Evolutionary conservation across 306 rosid species (phyloP), one percentile per base, ranked within the genome.

Genomic region (Lithocarpus polystachyus): DNA sequence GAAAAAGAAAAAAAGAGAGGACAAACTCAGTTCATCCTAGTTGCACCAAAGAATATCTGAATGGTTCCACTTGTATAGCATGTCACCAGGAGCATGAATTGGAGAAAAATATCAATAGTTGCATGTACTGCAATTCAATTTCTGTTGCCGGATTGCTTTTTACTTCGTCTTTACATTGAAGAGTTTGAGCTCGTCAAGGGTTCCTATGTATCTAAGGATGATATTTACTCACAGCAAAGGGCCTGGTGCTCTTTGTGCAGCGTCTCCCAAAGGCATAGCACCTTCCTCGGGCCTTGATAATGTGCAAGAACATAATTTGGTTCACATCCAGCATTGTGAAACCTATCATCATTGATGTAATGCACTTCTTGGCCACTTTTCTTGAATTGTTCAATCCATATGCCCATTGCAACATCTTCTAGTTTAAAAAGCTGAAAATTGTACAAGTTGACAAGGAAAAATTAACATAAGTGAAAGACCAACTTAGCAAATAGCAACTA

Each of bases 371-470:
- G 85, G 51, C 90, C 93, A 26, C 89, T 78, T 28, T 86, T 87
- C 79, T 76, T 88, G 92, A 88, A 89, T 65, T 88, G 87, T 81
- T 92, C 92, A 35, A 94, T 86, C 97, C 98, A 94, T 79, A 94
- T 90, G 35, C 98, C 97, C 94, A 91, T 87, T 70, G 98, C 98
- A 81, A 94, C 98, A 81, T 94, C 98, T 87, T 94, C 98, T 55
- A 94, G 85, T 87, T 94, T 94, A 78, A 94, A 94, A 59, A 92
- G 92, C 98, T 94, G 86, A 68, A 61, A 23, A 57, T 64, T 33
- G 72, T 15, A 68, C 26, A 48, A 48, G 53, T 48, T 3, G 52
- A 35, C 26, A 4, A n/a, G 2, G 31, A 67, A 45, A 67, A 19
- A 68, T 37, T 68, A n/a, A 20, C 65, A 68, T 26, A 37, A 52